Evolutionary conservation across 345 rosid species (phyloP), one percentile per base, ranked within the genome.

Genomic region (Boechera divaricarpa): DNA sequence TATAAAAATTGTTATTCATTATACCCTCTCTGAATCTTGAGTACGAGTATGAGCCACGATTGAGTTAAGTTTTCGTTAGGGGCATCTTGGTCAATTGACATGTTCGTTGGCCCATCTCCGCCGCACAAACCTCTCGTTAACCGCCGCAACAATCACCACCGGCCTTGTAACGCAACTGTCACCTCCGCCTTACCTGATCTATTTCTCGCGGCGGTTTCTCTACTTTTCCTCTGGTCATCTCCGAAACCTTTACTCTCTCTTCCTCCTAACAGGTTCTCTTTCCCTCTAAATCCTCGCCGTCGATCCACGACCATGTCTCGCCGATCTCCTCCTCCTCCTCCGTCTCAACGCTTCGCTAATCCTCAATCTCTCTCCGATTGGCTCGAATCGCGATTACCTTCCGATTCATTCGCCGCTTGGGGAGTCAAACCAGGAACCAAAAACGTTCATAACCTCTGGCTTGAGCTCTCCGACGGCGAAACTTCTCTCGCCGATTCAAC

Each of bases 361-460:
- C 97, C 97, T 1, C 91, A 94, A 44, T 83, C 92, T 10, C 95
- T 94, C 32, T 88, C 95, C 53, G 97, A 92, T 58, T 94, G 97
- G 97, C 95, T 94, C 64, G 81, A 82, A 24, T 88, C 94, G 1
- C 92, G 95, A 4, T 55, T 94, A 32, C 95, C 98, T 13, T 86
- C 97, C 13, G 95, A 88, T 10, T 90, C 97, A 1, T 85, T 94
- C 66, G 86, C 94, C 35, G 83, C 91, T 0, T 94, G 98, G 97
- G 98, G 98, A 9, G 83, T 89, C 62, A 92, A 84, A 56, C 97
- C 95, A 18, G 98, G 97, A 47, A 94, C 98, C 77, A 94, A 94
- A 82, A 94, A 94, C 82, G 86, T 94, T 66, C 95, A 94, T 69
- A 94, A 94, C 70, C 98, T 94, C 85, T 94, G 97, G 97, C 91